Evolutionary conservation across 1,284 basidiomycete species (phyloP).

Genomic region (Ustilago curta): DNA sequence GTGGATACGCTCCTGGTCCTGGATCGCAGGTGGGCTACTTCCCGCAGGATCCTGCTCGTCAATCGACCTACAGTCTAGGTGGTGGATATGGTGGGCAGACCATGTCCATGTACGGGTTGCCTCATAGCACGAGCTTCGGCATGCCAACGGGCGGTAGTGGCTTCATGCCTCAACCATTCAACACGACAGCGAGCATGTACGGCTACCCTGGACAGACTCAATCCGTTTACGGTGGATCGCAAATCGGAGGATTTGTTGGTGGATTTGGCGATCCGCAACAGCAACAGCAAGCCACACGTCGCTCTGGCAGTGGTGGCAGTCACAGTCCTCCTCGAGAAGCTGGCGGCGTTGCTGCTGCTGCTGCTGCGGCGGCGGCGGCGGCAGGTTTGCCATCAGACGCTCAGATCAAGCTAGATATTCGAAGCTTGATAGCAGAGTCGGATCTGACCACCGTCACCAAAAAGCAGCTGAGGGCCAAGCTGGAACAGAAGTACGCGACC

Average conservation of each 20-base stretch:
- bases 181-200: slow-evolving; percentile 47
- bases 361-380: too few species aligned
- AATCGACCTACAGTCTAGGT: slow-evolving; percentile 53
- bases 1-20: slow-evolving; percentile 23
- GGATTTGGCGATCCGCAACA: slow-evolving; percentile 7
- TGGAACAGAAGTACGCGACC: slow-evolving; percentile 57
- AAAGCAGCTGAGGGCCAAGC: slow-evolving; percentile 59
- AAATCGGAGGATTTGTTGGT: slow-evolving; percentile 20
- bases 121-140: slow-evolving; percentile 34
- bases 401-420: slow-evolving; percentile 61
- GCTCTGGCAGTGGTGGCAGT: slow-evolving; percentile 20
- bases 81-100: slow-evolving; percentile 51
- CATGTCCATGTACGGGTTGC: slow-evolving; percentile 60
- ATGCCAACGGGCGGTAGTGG: slow-evolving; percentile 36
- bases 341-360: background rate
- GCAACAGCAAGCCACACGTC: slow-evolving; percentile 9
- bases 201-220: slow-evolving; percentile 43
- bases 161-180: slow-evolving; percentile 50
- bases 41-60: slow-evolving; percentile 47
- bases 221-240: slow-evolving; percentile 52
- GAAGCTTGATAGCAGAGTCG: slow-evolving; percentile 55
- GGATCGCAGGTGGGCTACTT: slow-evolving; percentile 50
- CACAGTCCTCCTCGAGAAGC: slow-evolving; percentile 35
- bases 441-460: slow-evolving; percentile 65
- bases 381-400: slow-evolving; percentile 55